Percentiles rank a stretch among this genome's conserved stretches.
Conservation (phyloP, 2,329 filamentous ascomycete species). For the Raffaelea ambrosiae region DNA sequence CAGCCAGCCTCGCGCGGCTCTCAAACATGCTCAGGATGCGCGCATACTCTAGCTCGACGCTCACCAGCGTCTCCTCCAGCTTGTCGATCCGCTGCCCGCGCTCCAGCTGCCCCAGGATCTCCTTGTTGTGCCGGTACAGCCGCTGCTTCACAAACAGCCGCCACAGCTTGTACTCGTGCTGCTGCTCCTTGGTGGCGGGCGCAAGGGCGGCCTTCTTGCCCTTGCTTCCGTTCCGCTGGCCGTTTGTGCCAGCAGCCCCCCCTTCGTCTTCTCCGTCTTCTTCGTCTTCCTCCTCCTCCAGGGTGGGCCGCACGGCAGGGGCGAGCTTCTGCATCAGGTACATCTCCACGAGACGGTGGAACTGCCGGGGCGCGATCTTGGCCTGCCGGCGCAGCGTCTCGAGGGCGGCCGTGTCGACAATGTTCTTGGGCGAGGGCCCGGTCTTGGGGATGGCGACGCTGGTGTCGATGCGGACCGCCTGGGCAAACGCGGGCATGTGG, state of each 20-base stretch:
- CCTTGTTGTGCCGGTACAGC: conserved; percentile 66
- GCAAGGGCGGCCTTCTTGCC: conserved; percentile 1
- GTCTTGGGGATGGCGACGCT: conserved; percentile 38
- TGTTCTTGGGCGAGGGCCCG: conserved; percentile 37
- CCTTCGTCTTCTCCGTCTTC: background rate
- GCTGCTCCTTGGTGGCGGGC: conserved; percentile 42
- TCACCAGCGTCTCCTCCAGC: conserved; percentile 58
- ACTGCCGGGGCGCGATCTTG: conserved; percentile 73
- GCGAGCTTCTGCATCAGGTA: conserved; percentile 57
- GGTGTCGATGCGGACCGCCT: conserved; percentile 45
- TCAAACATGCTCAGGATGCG: conserved; percentile 47
- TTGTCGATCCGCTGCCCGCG: conserved; percentile 60
- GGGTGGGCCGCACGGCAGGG: conserved; percentile 43
- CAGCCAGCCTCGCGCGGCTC: conserved; percentile 22
- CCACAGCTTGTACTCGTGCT: conserved; percentile 62
- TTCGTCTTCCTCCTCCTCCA: conserved; percentile 27
- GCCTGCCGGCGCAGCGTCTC: conserved; percentile 48
- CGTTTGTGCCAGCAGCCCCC: conserved; percentile 17
- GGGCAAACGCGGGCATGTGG: conserved; percentile 43
- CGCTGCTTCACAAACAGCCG: conserved; percentile 67
- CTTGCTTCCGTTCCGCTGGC: conserved; percentile 18
- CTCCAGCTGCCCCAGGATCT: conserved; percentile 62
- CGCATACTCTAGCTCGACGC: conserved; percentile 66
- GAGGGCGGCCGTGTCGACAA: conserved; percentile 50
- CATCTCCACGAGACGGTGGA: conserved; percentile 67